Conservation (phyloP, 2,329 filamentous ascomycete species). For the Scytalidium lignicola region DNA sequence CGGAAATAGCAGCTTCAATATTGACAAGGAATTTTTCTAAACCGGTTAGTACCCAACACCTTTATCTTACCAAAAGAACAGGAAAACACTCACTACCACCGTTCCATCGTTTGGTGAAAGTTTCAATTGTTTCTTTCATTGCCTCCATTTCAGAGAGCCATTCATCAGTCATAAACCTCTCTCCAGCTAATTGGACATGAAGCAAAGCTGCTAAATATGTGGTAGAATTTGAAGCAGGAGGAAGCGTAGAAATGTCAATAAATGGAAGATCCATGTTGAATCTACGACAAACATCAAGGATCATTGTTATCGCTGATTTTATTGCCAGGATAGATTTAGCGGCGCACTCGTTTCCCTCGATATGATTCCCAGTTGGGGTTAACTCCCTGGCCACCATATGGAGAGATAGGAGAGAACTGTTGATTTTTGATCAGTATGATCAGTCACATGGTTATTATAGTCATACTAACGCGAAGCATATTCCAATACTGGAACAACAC, state of each 20-base stretch:
- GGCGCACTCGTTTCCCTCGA: conserved; percentile 3
- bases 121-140: conserved; percentile 13
- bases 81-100: conserved; percentile 19
- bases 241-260: conserved; percentile 15
- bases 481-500: conserved; percentile 17
- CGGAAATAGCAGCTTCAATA: background rate
- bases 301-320: conserved; percentile 15
- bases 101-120: conserved; percentile 16
- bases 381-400: conserved; percentile 6
- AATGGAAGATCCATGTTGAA: conserved; percentile 17
- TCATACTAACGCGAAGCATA: conserved; percentile 11
- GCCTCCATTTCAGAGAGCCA: conserved; percentile 13
- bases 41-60: background rate
- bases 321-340: conserved; percentile 13
- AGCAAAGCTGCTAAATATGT: conserved; percentile 14
- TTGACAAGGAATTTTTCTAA: background rate
- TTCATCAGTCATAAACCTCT: conserved; percentile 12
- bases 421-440: no score
- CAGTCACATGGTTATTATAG: conserved; percentile 10
- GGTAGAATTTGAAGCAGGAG: conserved; percentile 14
- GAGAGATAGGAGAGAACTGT: conserved; percentile 14
- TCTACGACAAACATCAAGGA: conserved; percentile 14
- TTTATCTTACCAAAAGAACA: background rate
- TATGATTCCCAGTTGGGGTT: background rate
- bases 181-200: conserved; percentile 15